These are phyloP conservation scores for Penicillium coprophilum DNA, from an alignment of 495 filamentous ascomycete species.

Conservation along the genomic window DNA sequence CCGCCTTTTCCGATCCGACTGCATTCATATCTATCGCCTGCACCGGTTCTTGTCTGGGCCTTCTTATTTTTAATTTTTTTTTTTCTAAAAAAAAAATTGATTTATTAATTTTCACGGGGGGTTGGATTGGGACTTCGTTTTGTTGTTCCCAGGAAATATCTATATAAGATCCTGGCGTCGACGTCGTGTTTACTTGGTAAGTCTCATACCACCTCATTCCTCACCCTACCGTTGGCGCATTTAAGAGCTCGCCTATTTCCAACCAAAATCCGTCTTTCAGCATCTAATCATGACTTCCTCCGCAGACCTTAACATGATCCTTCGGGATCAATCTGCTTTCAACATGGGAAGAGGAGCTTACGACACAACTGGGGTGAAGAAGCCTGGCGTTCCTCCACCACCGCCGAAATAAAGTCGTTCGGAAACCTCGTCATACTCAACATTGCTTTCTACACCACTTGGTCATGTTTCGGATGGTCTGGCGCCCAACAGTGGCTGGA, in stretches of 20 bases:
- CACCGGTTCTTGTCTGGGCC: slow-evolving; percentile 32
- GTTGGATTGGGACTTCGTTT: slow-evolving; percentile 32
- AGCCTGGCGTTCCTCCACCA: slow-evolving; percentile 53
- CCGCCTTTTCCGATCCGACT: slow-evolving; percentile 43
- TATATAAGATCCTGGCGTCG: slow-evolving; percentile 30
- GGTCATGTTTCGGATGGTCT: slow-evolving; percentile 31
- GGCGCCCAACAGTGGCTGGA: slow-evolving; percentile 29
- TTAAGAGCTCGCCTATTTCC: neutral
- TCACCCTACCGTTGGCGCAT: slow-evolving; percentile 16
- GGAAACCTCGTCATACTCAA: slow-evolving; percentile 18
- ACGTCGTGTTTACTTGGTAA: slow-evolving; percentile 28
- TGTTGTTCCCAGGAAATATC: slow-evolving; percentile 18
- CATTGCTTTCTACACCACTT: slow-evolving; percentile 28
- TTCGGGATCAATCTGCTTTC: slow-evolving; percentile 45
- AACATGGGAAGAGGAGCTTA: slow-evolving; percentile 63
- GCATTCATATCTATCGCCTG: slow-evolving; percentile 35
- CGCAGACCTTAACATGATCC: slow-evolving; percentile 51
- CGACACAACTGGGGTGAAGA: slow-evolving; percentile 59
- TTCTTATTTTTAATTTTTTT: no score
- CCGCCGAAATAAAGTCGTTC: slow-evolving; percentile 34
- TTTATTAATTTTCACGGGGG: slow-evolving; percentile 24
- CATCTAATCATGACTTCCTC: slow-evolving; percentile 36
- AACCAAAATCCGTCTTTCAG: slow-evolving; percentile 2
- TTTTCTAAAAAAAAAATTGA: slow-evolving; percentile 9
- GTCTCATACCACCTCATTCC: slow-evolving; percentile 24